Evolutionary conservation across 2,329 filamentous ascomycete species (phyloP).

Genomic region (Tolypocladium nubicola): DNA sequence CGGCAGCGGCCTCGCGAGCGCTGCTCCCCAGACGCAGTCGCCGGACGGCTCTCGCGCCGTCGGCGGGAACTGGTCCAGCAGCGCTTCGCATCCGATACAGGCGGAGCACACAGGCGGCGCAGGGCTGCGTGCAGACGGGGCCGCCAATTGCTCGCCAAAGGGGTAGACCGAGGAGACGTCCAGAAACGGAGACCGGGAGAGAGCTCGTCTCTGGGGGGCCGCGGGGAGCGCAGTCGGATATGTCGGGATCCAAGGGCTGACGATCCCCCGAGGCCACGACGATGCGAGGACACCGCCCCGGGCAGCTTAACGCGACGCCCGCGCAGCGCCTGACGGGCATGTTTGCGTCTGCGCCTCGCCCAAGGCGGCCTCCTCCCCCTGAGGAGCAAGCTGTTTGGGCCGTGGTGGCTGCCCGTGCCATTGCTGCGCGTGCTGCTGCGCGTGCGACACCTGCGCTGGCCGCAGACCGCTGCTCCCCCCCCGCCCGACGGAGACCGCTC

Average conservation of each 20-base stretch:
- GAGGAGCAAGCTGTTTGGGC: not conserved
- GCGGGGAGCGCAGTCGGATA: not conserved
- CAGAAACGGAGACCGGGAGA: not conserved
- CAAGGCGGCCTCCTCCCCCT: not conserved
- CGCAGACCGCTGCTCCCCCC: not conserved
- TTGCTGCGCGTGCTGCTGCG: not conserved
- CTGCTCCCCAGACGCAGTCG: not conserved
- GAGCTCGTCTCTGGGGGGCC: not conserved
- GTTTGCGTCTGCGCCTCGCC: not conserved
- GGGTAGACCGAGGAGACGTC: not conserved
- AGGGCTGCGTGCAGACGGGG: no score
- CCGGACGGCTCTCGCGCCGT: not conserved
- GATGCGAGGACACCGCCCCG: not conserved
- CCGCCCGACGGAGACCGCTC: not conserved
- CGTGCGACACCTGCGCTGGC: not conserved
- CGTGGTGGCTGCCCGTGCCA: not conserved
- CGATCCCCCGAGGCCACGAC: not conserved
- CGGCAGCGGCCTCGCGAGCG: not conserved
- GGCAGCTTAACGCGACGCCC: not conserved
- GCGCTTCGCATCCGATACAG: not conserved
- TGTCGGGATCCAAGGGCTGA: not conserved
- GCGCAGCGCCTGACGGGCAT: not conserved
- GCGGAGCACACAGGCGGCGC: not conserved
- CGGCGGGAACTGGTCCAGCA: not conserved
- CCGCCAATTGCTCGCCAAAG: not conserved